Evolutionary conservation across 2,329 filamentous ascomycete species (phyloP).

Genomic region (Sporothrix globosa): DNA sequence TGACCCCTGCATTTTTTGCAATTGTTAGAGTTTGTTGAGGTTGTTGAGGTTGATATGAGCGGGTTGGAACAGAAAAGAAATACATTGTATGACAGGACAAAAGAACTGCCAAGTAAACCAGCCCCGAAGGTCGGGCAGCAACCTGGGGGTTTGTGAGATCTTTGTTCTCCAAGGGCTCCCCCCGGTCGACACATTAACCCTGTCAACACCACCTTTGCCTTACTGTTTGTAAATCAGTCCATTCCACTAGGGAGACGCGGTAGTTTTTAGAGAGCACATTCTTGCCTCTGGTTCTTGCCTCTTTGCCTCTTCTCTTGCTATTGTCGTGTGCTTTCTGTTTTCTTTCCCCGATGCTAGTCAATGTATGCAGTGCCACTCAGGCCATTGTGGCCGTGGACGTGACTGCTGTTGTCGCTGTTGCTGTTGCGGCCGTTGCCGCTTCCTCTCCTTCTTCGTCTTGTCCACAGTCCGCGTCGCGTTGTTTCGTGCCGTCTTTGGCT

Average conservation of each 20-base stretch:
- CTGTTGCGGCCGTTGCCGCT: too few relatives aligned
- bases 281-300: neutral
- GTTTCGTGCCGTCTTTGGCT: neutral
- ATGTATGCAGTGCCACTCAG: conserved; percentile 3
- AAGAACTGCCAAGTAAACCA: neutral
- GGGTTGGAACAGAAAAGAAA: neutral
- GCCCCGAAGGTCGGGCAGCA: neutral
- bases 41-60: neutral
- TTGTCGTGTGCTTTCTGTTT: neutral
- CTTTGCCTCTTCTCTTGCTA: neutral
- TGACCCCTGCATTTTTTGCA: too few relatives aligned
- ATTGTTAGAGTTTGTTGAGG: neutral
- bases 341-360: neutral
- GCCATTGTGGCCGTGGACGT: neutral
- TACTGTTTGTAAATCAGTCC: neutral
- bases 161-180: neutral
- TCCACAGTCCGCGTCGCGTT: neutral
- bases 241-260: too few relatives aligned
- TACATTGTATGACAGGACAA: neutral
- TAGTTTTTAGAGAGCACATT: too few relatives aligned
- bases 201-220: conserved; percentile 27
- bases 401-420: too few relatives aligned
- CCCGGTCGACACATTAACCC: conserved; percentile 19
- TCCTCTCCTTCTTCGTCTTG: too few relatives aligned
- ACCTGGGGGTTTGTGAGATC: conserved; percentile 21